phyloP scores from a whole-genome alignment of 2,329 filamentous ascomycete species.

The Scortechinia acanthostroma region DNA sequence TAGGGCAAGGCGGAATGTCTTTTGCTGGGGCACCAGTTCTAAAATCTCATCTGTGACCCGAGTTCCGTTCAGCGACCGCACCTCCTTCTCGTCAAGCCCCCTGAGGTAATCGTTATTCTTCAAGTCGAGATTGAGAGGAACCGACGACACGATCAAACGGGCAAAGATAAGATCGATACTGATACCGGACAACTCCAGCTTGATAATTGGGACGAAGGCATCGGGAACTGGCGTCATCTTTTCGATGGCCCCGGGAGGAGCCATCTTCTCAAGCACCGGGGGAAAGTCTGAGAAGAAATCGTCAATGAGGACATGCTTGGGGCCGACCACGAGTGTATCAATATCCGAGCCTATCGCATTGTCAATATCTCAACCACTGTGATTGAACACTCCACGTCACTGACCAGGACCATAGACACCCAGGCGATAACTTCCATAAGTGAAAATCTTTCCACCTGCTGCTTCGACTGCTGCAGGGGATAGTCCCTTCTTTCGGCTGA shows the following conservation, averaged over 20 bases:
- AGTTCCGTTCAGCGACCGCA: slow-evolving; percentile 87
- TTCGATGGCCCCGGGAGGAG: slow-evolving; percentile 71
- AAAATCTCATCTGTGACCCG: slow-evolving; percentile 91
- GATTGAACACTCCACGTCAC: too few species aligned
- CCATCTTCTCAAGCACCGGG: slow-evolving; percentile 69
- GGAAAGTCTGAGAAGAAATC: slow-evolving; percentile 92
- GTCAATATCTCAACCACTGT: background rate
- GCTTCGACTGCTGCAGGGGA: slow-evolving; percentile 69
- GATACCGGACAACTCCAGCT: slow-evolving; percentile 83
- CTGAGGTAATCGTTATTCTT: slow-evolving; percentile 79
- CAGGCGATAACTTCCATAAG: slow-evolving; percentile 89
- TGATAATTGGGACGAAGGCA: slow-evolving; percentile 94
- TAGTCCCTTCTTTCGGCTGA: slow-evolving; percentile 69
- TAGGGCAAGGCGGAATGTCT: slow-evolving; percentile 83
- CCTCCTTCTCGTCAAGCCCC: slow-evolving; percentile 77
- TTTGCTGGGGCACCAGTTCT: slow-evolving; percentile 77
- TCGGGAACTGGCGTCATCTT: slow-evolving; percentile 81
- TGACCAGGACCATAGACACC: slow-evolving; percentile 82
- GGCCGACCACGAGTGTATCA: slow-evolving; percentile 86
- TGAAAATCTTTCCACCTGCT: slow-evolving; percentile 87
- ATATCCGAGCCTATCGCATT: slow-evolving; percentile 68
- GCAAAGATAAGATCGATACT: slow-evolving; percentile 93
- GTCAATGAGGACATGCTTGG: slow-evolving; percentile 78
- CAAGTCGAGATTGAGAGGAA: slow-evolving; percentile 68
- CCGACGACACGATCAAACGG: slow-evolving; percentile 55